Conservation (phyloP, 176 grass and related monocot species). For the Melocanna baccifera region DNA sequence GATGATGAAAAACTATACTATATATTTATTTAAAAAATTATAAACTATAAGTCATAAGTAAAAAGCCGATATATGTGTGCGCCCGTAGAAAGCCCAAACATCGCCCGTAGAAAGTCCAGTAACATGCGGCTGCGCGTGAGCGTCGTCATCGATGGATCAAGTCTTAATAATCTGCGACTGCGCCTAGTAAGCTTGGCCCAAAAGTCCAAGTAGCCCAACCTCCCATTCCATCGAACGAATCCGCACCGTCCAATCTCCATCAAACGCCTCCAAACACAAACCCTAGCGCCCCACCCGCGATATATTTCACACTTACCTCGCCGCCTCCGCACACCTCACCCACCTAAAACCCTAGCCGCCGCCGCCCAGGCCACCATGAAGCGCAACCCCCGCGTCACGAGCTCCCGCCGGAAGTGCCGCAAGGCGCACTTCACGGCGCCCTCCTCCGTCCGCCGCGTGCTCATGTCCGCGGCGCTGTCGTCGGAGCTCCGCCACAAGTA, state of each 20-base stretch:
- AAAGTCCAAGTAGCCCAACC: background rate
- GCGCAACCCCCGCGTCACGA: conserved; percentile 74
- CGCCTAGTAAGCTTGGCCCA: background rate
- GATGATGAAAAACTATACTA: too few relatives aligned
- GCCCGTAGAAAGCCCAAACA: too few relatives aligned
- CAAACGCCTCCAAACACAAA: background rate
- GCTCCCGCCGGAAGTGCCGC: conserved; percentile 89
- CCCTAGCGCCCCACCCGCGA: background rate
- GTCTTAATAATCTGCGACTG: too few relatives aligned
- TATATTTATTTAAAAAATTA: too few relatives aligned
- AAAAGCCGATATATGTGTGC: too few relatives aligned
- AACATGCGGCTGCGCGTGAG: too few relatives aligned
- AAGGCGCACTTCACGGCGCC: conserved; percentile 98
- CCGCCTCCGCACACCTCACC: background rate
- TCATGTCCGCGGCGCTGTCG: conserved; percentile 86
- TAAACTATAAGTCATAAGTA: too few relatives aligned
- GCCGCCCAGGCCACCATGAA: conserved; percentile 51
- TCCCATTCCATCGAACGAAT: background rate
- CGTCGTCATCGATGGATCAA: too few relatives aligned
- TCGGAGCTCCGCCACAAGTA: conserved; percentile 89
- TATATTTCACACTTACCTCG: background rate
- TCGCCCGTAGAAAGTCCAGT: too few relatives aligned
- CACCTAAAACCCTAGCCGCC: conserved; percentile 30
- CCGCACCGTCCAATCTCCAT: background rate
- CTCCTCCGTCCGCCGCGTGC: conserved; percentile 79